Conservation (phyloP, 1,284 basidiomycete species). For the Leccinum ponderosum region DNA sequence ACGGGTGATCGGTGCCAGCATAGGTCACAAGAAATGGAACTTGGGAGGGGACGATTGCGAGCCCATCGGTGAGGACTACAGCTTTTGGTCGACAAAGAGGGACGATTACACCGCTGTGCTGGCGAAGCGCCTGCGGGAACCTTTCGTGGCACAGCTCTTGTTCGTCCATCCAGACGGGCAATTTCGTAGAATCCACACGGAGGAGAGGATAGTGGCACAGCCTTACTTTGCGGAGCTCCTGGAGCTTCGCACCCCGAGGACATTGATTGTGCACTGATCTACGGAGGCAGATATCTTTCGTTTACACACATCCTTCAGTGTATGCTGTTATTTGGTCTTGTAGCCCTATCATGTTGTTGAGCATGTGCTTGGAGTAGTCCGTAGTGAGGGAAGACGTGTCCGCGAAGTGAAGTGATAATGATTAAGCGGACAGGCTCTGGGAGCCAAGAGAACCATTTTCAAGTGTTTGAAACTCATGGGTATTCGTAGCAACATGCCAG, state of each 20-base stretch:
- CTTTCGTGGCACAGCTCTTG: constrained; percentile 25
- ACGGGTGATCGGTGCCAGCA: constrained; percentile 8
- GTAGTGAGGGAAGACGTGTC: not conserved
- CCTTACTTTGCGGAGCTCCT: constrained; percentile 16
- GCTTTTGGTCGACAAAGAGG: constrained; percentile 17
- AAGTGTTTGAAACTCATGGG: too few species aligned
- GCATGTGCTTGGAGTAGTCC: not conserved
- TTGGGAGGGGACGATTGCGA: not conserved
- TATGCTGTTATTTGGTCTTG: not conserved
- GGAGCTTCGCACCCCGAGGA: constrained; percentile 20
- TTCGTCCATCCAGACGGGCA: constrained; percentile 21
- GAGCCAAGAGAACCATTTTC: not conserved
- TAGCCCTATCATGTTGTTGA: too few species aligned
- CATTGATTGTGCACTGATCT: constrained; percentile 21
- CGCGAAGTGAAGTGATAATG: not conserved
- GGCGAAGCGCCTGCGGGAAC: constrained; percentile 16
- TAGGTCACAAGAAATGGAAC: not conserved
- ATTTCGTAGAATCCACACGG: constrained; percentile 22
- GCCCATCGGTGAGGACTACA: constrained; percentile 1
- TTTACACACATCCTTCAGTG: not conserved
- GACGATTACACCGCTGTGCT: constrained; percentile 9
- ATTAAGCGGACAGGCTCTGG: not conserved
- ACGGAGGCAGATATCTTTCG: not conserved
- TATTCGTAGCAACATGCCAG: too few species aligned
- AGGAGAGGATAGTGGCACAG: constrained; percentile 23